phyloP scores from a whole-genome alignment of 108 stramenopile species.

The Mediolabrus comicus region DNA sequence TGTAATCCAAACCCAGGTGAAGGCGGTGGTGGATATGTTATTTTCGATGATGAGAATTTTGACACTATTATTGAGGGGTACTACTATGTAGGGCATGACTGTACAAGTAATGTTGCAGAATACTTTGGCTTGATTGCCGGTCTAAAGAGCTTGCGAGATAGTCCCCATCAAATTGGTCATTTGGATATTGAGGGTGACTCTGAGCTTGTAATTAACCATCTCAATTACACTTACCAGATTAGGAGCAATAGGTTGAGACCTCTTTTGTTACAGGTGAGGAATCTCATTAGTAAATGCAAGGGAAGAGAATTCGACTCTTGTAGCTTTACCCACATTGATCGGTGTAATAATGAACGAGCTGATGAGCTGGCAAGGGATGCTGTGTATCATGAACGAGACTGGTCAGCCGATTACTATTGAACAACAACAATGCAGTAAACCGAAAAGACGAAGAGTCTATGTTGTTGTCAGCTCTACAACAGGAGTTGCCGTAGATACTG shows the following conservation, averaged over 20 bases:
- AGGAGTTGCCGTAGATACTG: too few species aligned
- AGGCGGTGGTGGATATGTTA: constrained; percentile 6
- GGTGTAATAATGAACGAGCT: not conserved
- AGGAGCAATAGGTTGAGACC: not conserved
- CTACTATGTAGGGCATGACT: constrained; percentile 5
- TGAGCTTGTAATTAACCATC: constrained; percentile 8
- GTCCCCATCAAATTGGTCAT: constrained; percentile 5
- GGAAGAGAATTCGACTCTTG: not conserved
- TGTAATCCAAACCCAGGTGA: constrained; percentile 16
- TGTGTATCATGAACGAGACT: not conserved
- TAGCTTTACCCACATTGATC: constrained; percentile 4
- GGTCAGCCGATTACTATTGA: constrained; percentile 1
- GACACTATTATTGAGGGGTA: not conserved
- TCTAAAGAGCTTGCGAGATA: constrained; percentile 8
- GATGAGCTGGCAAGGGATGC: constrained; percentile 4
- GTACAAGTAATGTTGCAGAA: constrained; percentile 11
- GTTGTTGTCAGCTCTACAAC: too few species aligned
- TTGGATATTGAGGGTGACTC: constrained; percentile 11
- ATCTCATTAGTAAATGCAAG: not conserved
- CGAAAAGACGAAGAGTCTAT: too few species aligned
- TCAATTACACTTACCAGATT: constrained; percentile 1
- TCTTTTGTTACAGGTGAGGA: not conserved
- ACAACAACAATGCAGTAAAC: too few species aligned
- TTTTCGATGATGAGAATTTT: not conserved
- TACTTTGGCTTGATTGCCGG: constrained; percentile 12